Evolutionary conservation across 1,284 basidiomycete genomes (phyloP).

Genomic region (Puccinia hordei): DNA sequence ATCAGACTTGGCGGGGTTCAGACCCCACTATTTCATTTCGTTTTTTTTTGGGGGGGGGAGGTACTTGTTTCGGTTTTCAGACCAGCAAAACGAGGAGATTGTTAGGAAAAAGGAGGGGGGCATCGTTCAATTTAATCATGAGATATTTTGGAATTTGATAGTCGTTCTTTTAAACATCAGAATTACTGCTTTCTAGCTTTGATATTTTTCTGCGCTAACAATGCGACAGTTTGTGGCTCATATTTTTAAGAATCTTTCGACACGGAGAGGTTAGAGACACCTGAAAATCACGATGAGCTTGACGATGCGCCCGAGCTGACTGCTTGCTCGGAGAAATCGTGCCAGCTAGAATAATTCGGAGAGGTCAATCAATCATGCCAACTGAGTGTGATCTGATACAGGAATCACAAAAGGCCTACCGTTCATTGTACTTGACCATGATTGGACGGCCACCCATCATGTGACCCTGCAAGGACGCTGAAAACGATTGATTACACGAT

Average conservation of each 20-base stretch:
- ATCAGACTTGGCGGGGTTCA: background rate
- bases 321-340: conserved; percentile 47
- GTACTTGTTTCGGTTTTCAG: background rate
- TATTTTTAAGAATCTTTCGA: background rate
- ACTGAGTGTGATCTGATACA: background rate
- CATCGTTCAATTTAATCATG: background rate
- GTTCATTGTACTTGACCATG: conserved; percentile 51
- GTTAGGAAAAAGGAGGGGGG: background rate
- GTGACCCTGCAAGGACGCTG: conserved; percentile 46
- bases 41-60: no score
- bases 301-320: background rate
- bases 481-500: background rate
- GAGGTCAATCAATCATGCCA: background rate
- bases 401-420: conserved; percentile 14
- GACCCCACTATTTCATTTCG: no score
- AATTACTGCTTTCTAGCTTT: background rate
- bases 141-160: background rate
- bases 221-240: background rate
- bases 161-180: background rate
- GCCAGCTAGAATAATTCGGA: conserved; percentile 30
- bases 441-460: conserved; percentile 45
- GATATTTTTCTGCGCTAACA: background rate
- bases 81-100: no score
- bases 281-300: background rate
- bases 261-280: background rate